Evolutionary conservation across 257 asterid genomes (phyloP).

Genomic region (Gardenia jasminoides): DNA sequence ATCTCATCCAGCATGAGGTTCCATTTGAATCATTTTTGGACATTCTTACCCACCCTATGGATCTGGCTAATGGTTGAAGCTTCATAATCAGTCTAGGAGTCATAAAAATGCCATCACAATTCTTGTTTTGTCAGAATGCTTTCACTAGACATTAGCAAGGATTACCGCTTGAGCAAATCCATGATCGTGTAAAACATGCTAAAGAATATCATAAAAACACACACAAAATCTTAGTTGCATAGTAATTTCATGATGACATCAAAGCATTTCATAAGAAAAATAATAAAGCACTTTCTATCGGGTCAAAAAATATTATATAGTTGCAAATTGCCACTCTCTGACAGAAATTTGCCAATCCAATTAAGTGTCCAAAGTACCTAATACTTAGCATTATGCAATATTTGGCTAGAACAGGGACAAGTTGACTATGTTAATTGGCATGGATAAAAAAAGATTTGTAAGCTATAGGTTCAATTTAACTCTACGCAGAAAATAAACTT

Average conservation of each 20-base stretch:
- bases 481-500: conserved; percentile 20
- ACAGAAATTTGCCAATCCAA: neutral
- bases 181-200: neutral
- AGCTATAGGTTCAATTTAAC: neutral
- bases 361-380: neutral
- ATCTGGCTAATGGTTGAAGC: neutral
- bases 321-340: neutral
- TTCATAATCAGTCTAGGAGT: neutral
- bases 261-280: neutral
- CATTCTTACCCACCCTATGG: neutral
- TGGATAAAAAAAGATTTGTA: neutral
- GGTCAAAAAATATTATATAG: neutral
- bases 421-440: neutral
- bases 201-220: neutral
- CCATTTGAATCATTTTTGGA: too few species aligned
- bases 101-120: neutral
- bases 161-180: neutral
- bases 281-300: neutral
- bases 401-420: too few species aligned
- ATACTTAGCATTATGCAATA: neutral
- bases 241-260: neutral
- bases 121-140: neutral
- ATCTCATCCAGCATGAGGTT: neutral
- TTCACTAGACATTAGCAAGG: neutral
- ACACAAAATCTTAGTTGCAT: neutral